Percentiles rank a stretch among this genome's conserved stretches.
These are phyloP conservation scores for Hibiscus syriacus DNA, from an alignment of 345 rosid genomes.

Conservation along the genomic window DNA sequence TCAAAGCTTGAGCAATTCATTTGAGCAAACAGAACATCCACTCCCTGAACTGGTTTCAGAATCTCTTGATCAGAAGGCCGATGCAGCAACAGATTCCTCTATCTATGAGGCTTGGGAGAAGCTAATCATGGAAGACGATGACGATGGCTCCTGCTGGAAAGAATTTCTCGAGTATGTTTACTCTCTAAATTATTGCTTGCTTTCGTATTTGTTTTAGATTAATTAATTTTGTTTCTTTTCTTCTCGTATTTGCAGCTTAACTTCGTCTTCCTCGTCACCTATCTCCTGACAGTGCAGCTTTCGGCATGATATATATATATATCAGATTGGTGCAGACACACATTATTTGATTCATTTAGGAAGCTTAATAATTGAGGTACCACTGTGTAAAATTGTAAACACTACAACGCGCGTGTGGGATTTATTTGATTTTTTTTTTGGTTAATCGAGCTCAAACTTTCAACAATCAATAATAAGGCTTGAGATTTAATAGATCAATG, in stretches of 20 bases:
- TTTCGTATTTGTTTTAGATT: not conserved
- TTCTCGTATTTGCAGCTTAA: conserved; percentile 28
- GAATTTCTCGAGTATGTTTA: conserved; percentile 46
- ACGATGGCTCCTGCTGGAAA: conserved; percentile 54
- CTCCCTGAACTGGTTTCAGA: conserved; percentile 40
- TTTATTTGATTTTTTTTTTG: not conserved
- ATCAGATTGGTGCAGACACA: not conserved
- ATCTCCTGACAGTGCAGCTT: conserved; percentile 28
- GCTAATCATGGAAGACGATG: conserved; percentile 48
- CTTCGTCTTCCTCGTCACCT: conserved; percentile 28
- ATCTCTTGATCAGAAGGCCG: conserved; percentile 22
- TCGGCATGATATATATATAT: not conserved
- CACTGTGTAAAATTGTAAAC: conserved; percentile 3
- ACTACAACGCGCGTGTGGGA: not conserved
- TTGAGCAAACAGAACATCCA: conserved; percentile 23
- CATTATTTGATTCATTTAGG: conserved; percentile 12
- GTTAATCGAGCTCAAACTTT: not conserved
- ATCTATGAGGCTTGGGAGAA: conserved; percentile 53
- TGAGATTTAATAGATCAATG: not conserved
- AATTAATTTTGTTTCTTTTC: not conserved
- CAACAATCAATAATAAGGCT: not conserved
- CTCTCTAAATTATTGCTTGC: too few species aligned
- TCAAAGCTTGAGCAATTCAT: conserved; percentile 7
- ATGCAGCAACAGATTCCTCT: conserved; percentile 8
- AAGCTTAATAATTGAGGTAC: conserved; percentile 10